Percentiles rank a stretch among this genome's conserved stretches.
Conservation (phyloP, 2,329 filamentous ascomycete species). For the Fusarium sp. region DNA sequence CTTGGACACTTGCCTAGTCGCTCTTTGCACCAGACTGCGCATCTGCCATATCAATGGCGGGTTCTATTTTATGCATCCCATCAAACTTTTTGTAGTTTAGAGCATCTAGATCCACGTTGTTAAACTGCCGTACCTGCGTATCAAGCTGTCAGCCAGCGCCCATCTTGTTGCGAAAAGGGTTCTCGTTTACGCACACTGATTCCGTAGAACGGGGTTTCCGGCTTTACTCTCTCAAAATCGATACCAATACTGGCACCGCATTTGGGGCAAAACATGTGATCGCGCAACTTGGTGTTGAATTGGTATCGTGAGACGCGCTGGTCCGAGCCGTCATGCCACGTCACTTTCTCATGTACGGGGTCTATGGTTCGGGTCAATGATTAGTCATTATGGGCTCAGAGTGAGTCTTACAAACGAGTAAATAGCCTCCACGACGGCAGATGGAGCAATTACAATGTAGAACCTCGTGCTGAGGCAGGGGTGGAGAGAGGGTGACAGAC, state of each 20-base stretch:
- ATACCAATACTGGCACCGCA: slow-evolving; percentile 59
- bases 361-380: slow-evolving; percentile 44
- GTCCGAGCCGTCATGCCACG: slow-evolving; percentile 54
- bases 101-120: slow-evolving; percentile 52
- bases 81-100: slow-evolving; percentile 51
- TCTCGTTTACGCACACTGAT: slow-evolving; percentile 52
- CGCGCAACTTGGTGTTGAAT: slow-evolving; percentile 59
- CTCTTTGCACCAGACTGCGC: neutral
- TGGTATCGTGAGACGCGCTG: slow-evolving; percentile 39
- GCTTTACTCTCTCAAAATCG: slow-evolving; percentile 51
- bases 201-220: slow-evolving; percentile 48
- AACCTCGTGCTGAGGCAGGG: slow-evolving; percentile 56
- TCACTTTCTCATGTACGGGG: slow-evolving; percentile 51
- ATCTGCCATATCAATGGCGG: slow-evolving; percentile 52
- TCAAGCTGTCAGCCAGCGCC: slow-evolving; percentile 5
- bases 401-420: slow-evolving; percentile 54
- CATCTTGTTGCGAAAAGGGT: accelerated
- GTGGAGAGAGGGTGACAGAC: slow-evolving; percentile 58
- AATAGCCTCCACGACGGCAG: slow-evolving; percentile 60
- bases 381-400: too few species aligned
- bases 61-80: slow-evolving; percentile 48
- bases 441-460: slow-evolving; percentile 64
- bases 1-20: too few species aligned
- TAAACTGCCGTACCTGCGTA: slow-evolving; percentile 52
- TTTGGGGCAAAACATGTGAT: slow-evolving; percentile 59